Evolutionary conservation across 2,329 filamentous ascomycete genomes (phyloP).

Genomic region (Cercospora citrullina): DNA sequence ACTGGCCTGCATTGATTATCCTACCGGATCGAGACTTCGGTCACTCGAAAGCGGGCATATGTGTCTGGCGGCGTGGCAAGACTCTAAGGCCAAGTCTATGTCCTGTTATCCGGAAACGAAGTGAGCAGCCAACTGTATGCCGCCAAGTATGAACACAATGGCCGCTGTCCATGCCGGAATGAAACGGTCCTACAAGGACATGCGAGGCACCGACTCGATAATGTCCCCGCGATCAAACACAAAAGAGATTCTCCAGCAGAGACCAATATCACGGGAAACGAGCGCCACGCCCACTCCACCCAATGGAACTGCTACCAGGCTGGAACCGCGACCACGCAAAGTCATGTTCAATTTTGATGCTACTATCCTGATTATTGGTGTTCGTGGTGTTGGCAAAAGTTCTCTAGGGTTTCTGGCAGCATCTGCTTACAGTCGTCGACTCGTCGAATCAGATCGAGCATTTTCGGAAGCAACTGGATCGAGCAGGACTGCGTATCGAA

Average conservation of each 20-base stretch:
- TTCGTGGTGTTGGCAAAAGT: slow-evolving; percentile 73
- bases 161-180: slow-evolving; percentile 33
- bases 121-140: neutral
- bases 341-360: slow-evolving; percentile 58
- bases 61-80: neutral
- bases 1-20: neutral
- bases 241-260: slow-evolving; percentile 21
- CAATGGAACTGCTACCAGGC: slow-evolving; percentile 12
- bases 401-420: slow-evolving; percentile 75
- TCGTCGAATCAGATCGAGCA: slow-evolving; percentile 67
- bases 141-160: slow-evolving; percentile 18
- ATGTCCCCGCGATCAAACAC: slow-evolving; percentile 16
- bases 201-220: slow-evolving; percentile 25
- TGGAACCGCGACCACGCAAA: slow-evolving; percentile 23
- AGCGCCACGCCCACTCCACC: slow-evolving; percentile 27
- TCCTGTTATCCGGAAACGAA: neutral
- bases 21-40: neutral
- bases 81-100: neutral
- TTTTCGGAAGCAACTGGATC: slow-evolving; percentile 66
- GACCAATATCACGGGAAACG: slow-evolving; percentile 21
- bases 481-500: slow-evolving; percentile 64
- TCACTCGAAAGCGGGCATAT: neutral
- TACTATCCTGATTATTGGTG: slow-evolving; percentile 71
- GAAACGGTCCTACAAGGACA: slow-evolving; percentile 35
- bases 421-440: slow-evolving; percentile 65